Evolutionary conservation across 352 stramenopile genomes (phyloP).

Genomic region (Blastocystis sp.): DNA sequence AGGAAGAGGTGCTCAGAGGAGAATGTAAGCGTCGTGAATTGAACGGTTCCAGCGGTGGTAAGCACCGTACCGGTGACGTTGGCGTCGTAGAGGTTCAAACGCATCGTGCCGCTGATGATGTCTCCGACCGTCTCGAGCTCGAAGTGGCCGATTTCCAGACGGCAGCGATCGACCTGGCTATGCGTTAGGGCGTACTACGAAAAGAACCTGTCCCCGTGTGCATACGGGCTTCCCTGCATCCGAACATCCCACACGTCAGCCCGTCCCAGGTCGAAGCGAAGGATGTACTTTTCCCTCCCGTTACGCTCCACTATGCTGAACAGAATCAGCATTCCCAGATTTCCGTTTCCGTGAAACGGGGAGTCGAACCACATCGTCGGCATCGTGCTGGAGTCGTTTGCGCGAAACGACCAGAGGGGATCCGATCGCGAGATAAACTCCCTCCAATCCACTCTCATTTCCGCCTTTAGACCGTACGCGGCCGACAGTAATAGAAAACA

Average conservation of each 20-base stretch:
- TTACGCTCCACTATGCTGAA: not conserved
- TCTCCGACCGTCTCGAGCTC: slow-evolving; percentile 43
- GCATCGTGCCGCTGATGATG: slow-evolving; percentile 38
- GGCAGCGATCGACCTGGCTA: slow-evolving; percentile 52
- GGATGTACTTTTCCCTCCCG: slow-evolving; percentile 33
- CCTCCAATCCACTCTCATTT: slow-evolving; percentile 45
- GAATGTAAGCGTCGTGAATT: slow-evolving; percentile 7
- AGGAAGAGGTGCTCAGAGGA: slow-evolving; percentile 38
- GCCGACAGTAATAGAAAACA: too few species aligned
- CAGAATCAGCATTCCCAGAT: slow-evolving; percentile 57
- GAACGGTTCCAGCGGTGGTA: slow-evolving; percentile 19
- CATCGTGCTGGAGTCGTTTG: not conserved
- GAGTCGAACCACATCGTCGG: slow-evolving; percentile 57
- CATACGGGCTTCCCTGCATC: slow-evolving; percentile 38
- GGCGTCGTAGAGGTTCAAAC: slow-evolving; percentile 54
- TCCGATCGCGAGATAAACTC: slow-evolving; percentile 47
- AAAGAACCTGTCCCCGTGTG: slow-evolving; percentile 14
- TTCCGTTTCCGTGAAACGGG: slow-evolving; percentile 62
- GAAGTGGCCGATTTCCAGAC: slow-evolving; percentile 58
- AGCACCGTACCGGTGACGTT: slow-evolving; percentile 28
- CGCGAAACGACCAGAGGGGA: slow-evolving; percentile 50
- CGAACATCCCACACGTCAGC: slow-evolving; percentile 56
- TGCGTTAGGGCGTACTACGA: not conserved
- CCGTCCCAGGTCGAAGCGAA: slow-evolving; percentile 53
- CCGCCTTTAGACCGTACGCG: not conserved